phyloP scores from a whole-genome alignment of 1,284 basidiomycete genomes.

The Sporisorium reilianum region DNA sequence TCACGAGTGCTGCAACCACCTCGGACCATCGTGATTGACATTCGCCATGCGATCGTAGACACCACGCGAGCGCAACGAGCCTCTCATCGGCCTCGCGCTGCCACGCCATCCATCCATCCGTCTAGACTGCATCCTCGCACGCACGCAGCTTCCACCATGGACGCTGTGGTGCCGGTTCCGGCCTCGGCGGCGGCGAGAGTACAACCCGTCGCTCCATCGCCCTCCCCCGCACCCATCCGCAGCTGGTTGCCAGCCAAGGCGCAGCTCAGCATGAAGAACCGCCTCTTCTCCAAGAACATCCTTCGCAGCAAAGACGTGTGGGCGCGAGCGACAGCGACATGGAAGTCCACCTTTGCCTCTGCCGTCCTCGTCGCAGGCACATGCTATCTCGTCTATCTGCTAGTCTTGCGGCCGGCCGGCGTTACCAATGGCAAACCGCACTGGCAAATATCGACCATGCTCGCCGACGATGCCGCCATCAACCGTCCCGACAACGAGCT shows the following conservation, averaged over 20 bases:
- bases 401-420: background rate
- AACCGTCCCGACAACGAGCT: constrained; percentile 26
- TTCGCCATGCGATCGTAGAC: constrained; percentile 17
- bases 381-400: constrained; percentile 11
- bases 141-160: constrained; percentile 5
- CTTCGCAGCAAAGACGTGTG: constrained; percentile 22
- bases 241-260: constrained; percentile 19
- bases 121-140: no score
- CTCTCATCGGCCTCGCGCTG: constrained; percentile 14
- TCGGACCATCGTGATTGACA: background rate
- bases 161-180: background rate
- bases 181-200: background rate
- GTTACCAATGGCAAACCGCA: constrained; percentile 19
- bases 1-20: background rate
- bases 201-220: background rate
- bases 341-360: constrained; percentile 14
- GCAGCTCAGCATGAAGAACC: constrained; percentile 14
- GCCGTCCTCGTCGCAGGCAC: constrained; percentile 1
- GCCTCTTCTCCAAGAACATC: constrained; percentile 31
- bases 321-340: constrained; percentile 20
- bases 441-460: constrained; percentile 28
- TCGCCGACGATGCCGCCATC: constrained; percentile 19
- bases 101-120: background rate
- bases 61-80: background rate
- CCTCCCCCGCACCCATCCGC: background rate